Evolutionary conservation across 2,329 filamentous ascomycete genomes (phyloP).

Genomic region (Penicillium psychrosexuale): DNA sequence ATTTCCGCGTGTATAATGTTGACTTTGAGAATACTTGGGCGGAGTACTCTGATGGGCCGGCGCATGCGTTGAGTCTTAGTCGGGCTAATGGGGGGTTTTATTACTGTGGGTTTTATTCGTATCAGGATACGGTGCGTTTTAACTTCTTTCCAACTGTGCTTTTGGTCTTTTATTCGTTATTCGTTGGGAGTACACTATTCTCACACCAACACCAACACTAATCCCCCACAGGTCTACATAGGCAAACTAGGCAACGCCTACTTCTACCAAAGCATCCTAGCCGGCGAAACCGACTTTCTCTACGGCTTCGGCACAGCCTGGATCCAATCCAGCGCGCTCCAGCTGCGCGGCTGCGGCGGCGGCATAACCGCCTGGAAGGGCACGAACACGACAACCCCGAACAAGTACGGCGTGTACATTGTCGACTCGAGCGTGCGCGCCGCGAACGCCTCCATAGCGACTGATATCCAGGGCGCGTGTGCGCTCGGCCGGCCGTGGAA

Average conservation of each 20-base stretch:
- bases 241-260: conserved; percentile 66
- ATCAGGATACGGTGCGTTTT: conserved; percentile 59
- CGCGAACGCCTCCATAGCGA: conserved; percentile 49
- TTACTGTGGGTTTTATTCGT: conserved; percentile 63
- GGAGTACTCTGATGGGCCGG: conserved; percentile 54
- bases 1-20: conserved; percentile 66
- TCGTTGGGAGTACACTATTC: neutral
- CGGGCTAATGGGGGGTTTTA: conserved; percentile 67
- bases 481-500: conserved; percentile 64
- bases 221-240: conserved; percentile 50
- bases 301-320: conserved; percentile 67
- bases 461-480: conserved; percentile 48
- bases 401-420: conserved; percentile 67
- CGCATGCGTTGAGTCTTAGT: conserved; percentile 59
- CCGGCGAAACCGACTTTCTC: conserved; percentile 66
- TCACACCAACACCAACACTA: neutral
- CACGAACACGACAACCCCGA: conserved; percentile 62
- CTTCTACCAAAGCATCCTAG: conserved; percentile 59
- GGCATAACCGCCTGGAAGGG: conserved; percentile 69
- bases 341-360: conserved; percentile 60
- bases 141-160: neutral
- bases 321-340: conserved; percentile 54
- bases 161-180: neutral
- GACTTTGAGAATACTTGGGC: conserved; percentile 62
- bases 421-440: conserved; percentile 54